These are phyloP conservation scores for Pseudisothecium myosuroides DNA, from an alignment of 225 moss, liverwort and hornwort species.

Conservation along the genomic window DNA sequence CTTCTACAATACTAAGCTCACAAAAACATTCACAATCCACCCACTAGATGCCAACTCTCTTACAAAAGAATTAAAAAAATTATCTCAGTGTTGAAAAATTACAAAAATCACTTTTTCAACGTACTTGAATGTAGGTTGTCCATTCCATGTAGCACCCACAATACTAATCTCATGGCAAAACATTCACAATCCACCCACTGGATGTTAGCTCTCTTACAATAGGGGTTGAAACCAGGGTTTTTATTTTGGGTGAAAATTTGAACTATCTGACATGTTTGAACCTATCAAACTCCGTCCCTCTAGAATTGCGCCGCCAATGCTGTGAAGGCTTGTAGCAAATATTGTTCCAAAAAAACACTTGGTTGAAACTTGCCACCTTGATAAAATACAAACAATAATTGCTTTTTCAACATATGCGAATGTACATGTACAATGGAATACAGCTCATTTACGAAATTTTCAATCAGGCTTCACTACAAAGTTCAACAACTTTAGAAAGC, in stretches of 20 bases:
- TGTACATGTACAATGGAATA: too few species aligned
- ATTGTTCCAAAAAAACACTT: too few species aligned
- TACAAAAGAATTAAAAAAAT: not conserved
- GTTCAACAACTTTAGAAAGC: too few species aligned
- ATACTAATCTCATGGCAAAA: not conserved
- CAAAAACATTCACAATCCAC: not conserved
- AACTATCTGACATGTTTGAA: too few species aligned
- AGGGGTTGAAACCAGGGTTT: too few species aligned
- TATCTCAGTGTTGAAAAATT: not conserved
- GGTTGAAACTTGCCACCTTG: not conserved
- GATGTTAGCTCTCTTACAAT: not conserved
- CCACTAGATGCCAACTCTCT: not conserved
- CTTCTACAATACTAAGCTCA: not conserved
- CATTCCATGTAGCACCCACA: rapidly evolving
- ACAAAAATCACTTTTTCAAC: not conserved
- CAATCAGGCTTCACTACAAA: too few species aligned
- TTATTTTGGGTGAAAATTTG: too few species aligned
- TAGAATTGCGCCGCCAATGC: too few species aligned
- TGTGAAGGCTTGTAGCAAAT: too few species aligned
- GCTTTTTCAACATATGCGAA: not conserved
- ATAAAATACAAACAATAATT: not conserved
- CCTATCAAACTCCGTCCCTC: too few species aligned
- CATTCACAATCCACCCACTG: not conserved
- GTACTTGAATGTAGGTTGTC: not conserved
- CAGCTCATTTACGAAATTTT: too few species aligned